phyloP scores from a whole-genome alignment of 164 flowering plant species.

The Buxus sempervirens region DNA sequence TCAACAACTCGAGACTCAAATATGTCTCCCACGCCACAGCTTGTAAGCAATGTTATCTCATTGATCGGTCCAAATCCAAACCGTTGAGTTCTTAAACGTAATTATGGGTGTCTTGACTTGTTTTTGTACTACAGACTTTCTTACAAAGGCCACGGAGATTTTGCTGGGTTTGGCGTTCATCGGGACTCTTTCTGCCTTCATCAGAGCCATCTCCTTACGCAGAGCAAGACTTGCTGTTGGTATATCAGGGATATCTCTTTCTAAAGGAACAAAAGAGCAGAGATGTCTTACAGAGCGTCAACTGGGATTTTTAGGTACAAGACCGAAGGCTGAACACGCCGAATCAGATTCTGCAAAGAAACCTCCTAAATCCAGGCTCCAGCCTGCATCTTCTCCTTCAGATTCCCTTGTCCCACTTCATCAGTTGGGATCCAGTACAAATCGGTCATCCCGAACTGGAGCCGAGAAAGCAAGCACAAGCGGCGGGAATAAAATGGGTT shows the following conservation, averaged over 20 bases:
- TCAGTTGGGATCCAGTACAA: constrained; percentile 41
- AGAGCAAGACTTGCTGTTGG: constrained; percentile 29
- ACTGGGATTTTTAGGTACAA: constrained; percentile 63
- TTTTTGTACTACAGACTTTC: constrained; percentile 42
- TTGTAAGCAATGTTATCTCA: constrained; percentile 41
- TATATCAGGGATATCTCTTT: constrained; percentile 24
- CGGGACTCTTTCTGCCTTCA: constrained; percentile 54
- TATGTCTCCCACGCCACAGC: constrained; percentile 45
- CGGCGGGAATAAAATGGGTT: constrained; percentile 35
- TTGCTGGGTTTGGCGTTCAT: constrained; percentile 41
- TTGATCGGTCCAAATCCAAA: not conserved
- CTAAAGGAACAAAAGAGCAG: constrained; percentile 41
- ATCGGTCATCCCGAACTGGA: constrained; percentile 31
- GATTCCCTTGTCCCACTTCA: constrained; percentile 76
- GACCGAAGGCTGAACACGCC: constrained; percentile 36
- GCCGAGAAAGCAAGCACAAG: constrained; percentile 41
- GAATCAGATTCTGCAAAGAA: constrained; percentile 45
- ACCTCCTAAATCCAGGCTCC: constrained; percentile 61
- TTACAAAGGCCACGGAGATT: constrained; percentile 36
- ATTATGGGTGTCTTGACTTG: constrained; percentile 4
- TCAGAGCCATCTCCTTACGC: constrained; percentile 47
- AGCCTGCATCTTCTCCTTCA: constrained; percentile 35
- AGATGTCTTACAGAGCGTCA: constrained; percentile 55
- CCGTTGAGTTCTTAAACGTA: not conserved
- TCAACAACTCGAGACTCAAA: constrained; percentile 30